Evolutionary conservation across 2,329 filamentous ascomycete genomes (phyloP).

Genomic region (Sphaerulina musiva): DNA sequence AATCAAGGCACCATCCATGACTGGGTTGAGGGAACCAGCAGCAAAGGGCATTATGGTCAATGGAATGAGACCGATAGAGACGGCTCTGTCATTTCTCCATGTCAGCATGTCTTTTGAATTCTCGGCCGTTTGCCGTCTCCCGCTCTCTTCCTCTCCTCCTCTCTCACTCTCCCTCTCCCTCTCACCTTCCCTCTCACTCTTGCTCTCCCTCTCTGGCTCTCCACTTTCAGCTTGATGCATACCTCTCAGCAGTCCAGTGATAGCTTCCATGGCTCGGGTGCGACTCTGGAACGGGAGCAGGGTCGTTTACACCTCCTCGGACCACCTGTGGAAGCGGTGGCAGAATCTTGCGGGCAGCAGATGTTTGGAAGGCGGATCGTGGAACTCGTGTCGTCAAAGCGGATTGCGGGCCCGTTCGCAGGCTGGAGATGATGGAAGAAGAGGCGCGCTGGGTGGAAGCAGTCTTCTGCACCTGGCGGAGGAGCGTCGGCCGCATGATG

Average conservation of each 20-base stretch:
- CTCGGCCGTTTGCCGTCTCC: neutral
- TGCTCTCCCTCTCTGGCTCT: neutral
- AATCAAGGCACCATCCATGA: slow-evolving; percentile 79
- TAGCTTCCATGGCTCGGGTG: slow-evolving; percentile 84
- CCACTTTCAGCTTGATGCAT: slow-evolving; percentile 7
- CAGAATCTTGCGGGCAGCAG: slow-evolving; percentile 66
- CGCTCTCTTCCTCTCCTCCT: neutral
- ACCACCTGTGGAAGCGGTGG: slow-evolving; percentile 64
- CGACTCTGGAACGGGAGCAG: slow-evolving; percentile 64
- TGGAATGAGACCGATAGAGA: slow-evolving; percentile 76
- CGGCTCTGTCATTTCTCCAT: slow-evolving; percentile 46
- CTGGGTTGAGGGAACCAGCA: slow-evolving; percentile 81
- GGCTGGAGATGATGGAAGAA: slow-evolving; percentile 32
- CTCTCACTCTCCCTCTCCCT: too few relatives aligned
- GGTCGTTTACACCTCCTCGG: slow-evolving; percentile 67
- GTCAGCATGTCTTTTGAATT: slow-evolving; percentile 6
- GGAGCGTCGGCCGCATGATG: slow-evolving; percentile 45
- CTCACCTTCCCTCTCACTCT: neutral
- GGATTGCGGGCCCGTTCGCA: slow-evolving; percentile 30
- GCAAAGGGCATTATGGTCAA: slow-evolving; percentile 88
- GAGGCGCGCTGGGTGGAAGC: slow-evolving; percentile 37
- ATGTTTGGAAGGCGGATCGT: slow-evolving; percentile 79
- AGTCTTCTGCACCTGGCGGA: slow-evolving; percentile 41
- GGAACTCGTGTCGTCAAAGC: slow-evolving; percentile 38
- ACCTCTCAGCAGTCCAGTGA: slow-evolving; percentile 94